Evolutionary conservation across 495 filamentous ascomycete genomes (phyloP).

Genomic region (Penicillium arizonense): DNA sequence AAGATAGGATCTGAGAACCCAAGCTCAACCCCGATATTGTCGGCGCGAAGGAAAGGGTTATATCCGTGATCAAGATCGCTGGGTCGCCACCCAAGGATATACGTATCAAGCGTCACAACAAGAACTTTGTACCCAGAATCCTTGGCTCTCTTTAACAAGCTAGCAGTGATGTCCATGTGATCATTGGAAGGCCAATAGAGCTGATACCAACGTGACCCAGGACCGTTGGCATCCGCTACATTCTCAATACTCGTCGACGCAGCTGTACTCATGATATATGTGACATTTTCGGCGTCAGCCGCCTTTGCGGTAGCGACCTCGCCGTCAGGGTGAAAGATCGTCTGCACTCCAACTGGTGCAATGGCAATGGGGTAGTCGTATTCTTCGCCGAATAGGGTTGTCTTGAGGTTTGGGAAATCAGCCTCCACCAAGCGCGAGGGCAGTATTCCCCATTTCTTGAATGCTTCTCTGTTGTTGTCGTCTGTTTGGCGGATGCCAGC

Average conservation of each 20-base stretch:
- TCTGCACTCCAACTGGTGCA: slow-evolving; percentile 54
- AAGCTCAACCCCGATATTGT: slow-evolving; percentile 47
- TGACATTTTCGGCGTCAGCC: slow-evolving; percentile 39
- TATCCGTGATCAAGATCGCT: slow-evolving; percentile 55
- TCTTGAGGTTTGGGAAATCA: slow-evolving; percentile 12
- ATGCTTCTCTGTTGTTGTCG: slow-evolving; percentile 38
- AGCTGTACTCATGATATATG: slow-evolving; percentile 55
- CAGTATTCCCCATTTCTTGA: slow-evolving; percentile 37
- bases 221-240: slow-evolving; percentile 37
- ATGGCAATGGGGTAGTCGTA: slow-evolving; percentile 42
- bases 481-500: slow-evolving; percentile 38
- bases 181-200: slow-evolving; percentile 57
- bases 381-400: slow-evolving; percentile 21
- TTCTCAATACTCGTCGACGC: slow-evolving; percentile 39
- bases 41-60: slow-evolving; percentile 48
- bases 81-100: slow-evolving; percentile 56
- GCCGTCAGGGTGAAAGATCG: slow-evolving; percentile 47
- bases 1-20: slow-evolving; percentile 57
- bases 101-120: slow-evolving; percentile 64
- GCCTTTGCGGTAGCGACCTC: slow-evolving; percentile 44
- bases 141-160: slow-evolving; percentile 53
- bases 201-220: slow-evolving; percentile 52
- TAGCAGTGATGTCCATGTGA: slow-evolving; percentile 51
- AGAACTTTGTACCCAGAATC: slow-evolving; percentile 51
- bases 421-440: slow-evolving; percentile 28